These are phyloP conservation scores for Parafenestella ontariensis DNA, from an alignment of 2,329 filamentous ascomycete species.

Conservation along the genomic window DNA sequence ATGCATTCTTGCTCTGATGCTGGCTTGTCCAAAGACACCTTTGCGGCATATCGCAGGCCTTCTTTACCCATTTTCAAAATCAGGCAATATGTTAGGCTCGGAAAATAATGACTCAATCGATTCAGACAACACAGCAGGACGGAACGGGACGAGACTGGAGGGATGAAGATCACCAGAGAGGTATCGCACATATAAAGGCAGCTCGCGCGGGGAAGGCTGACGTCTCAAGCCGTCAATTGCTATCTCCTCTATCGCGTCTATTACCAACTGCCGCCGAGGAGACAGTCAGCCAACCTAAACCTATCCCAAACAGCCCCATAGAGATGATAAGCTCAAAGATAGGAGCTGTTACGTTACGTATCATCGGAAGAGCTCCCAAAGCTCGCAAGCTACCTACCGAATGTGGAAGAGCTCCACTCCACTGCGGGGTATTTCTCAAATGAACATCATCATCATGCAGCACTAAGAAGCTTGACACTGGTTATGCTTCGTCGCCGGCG, in stretches of 20 bases:
- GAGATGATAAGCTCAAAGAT: conserved; percentile 46
- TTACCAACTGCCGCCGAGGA: conserved; percentile 23
- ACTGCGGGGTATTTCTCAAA: conserved; percentile 40
- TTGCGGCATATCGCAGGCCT: conserved; percentile 73
- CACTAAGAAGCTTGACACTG: conserved; percentile 6
- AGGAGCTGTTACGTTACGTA: conserved; percentile 47
- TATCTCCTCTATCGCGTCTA: conserved; percentile 29
- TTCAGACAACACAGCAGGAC: background rate
- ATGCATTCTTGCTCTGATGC: conserved; percentile 72
- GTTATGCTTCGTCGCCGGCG: conserved; percentile 9
- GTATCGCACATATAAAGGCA: conserved; percentile 19
- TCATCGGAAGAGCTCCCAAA: conserved; percentile 21
- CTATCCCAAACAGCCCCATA: conserved; percentile 22
- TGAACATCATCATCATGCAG: conserved; percentile 33
- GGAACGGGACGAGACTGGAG: background rate
- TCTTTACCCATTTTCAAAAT: conserved; percentile 54
- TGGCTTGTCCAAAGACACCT: conserved; percentile 75
- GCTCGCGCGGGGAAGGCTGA: conserved; percentile 23
- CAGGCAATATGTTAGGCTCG: background rate
- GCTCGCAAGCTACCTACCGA: conserved; percentile 27
- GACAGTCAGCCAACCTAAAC: conserved; percentile 2
- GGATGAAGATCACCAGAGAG: conserved; percentile 5
- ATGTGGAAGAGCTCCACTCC: conserved; percentile 34
- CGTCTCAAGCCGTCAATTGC: conserved; percentile 17
- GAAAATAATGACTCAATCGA: background rate